Conservation (phyloP, 768 basidiomycete species). For the Suillus occidentalis region DNA sequence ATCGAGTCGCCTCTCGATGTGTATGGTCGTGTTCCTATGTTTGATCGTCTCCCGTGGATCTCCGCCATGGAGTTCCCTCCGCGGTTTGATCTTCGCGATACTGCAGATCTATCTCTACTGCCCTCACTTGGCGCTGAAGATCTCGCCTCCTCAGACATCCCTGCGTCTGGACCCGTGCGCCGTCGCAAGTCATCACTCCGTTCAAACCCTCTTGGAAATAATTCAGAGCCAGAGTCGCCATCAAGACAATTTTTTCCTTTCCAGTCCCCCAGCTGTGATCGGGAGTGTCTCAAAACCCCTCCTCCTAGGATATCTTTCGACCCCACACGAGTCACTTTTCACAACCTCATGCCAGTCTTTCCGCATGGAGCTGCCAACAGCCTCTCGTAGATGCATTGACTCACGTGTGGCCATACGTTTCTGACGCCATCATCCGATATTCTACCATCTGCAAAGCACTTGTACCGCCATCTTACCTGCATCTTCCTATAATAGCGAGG, state of each 20-base stretch:
- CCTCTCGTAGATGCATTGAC: slow-evolving; percentile 13
- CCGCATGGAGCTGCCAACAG: slow-evolving; percentile 26
- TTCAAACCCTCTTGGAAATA: slow-evolving; percentile 44
- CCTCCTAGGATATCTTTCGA: slow-evolving; percentile 40
- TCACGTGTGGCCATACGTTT: slow-evolving; percentile 1
- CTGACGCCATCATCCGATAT: slow-evolving; percentile 10
- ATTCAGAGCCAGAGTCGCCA: slow-evolving; percentile 20
- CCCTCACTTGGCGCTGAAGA: slow-evolving; percentile 28
- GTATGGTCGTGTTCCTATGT: slow-evolving; percentile 35
- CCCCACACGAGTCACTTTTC: slow-evolving; percentile 51
- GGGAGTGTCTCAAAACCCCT: slow-evolving; percentile 32
- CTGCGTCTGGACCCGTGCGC: slow-evolving; percentile 54
- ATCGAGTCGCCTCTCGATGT: slow-evolving; percentile 41
- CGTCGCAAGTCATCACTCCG: slow-evolving; percentile 55
- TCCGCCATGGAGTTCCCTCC: slow-evolving; percentile 52
- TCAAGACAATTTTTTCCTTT: slow-evolving; percentile 21
- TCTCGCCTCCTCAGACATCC: slow-evolving; percentile 21
- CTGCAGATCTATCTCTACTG: slow-evolving; percentile 69
- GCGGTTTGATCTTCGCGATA: slow-evolving; percentile 48
- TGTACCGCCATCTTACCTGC: slow-evolving; percentile 29
- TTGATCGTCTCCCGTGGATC: slow-evolving; percentile 72
- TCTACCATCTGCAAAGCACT: slow-evolving; percentile 16
- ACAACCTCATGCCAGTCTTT: slow-evolving; percentile 63
- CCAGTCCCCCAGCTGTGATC: slow-evolving; percentile 23
- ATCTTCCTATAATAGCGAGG: slow-evolving; percentile 32